Evolutionary conservation across 441 rosid genomes (phyloP).

Genomic region (Oxalis stricta): DNA sequence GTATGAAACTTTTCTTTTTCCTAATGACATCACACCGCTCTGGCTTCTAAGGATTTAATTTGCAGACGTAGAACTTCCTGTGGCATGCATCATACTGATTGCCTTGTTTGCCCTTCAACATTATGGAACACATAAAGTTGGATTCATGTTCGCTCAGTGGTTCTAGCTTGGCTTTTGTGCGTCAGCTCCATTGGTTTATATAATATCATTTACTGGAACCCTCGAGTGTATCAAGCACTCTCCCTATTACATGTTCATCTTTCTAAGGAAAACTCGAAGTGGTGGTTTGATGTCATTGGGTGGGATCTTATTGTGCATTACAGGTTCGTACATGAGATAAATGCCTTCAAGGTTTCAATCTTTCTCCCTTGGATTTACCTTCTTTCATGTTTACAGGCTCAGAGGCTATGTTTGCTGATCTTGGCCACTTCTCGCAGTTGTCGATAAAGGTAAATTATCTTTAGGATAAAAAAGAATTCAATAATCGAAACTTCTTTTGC

Average conservation of each 20-base stretch:
- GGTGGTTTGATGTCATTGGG: slow-evolving; percentile 96
- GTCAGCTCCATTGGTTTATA: slow-evolving; percentile 73
- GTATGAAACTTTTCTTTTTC: background rate
- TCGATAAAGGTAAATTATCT: slow-evolving; percentile 77
- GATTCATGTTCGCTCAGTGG: slow-evolving; percentile 83
- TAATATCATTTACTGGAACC: slow-evolving; percentile 81
- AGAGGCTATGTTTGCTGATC: slow-evolving; percentile 98
- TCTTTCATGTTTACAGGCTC: slow-evolving; percentile 33
- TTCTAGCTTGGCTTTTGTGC: slow-evolving; percentile 70
- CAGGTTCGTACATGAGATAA: slow-evolving; percentile 28
- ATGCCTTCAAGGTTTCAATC: background rate
- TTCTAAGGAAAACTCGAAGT: slow-evolving; percentile 69
- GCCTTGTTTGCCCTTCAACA: slow-evolving; percentile 90
- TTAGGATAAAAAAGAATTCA: too few relatives aligned
- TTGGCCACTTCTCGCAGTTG: slow-evolving; percentile 87
- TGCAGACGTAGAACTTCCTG: slow-evolving; percentile 82
- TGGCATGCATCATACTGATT: slow-evolving; percentile 64
- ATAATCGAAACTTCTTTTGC: too few relatives aligned
- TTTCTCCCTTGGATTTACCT: background rate
- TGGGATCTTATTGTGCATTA: slow-evolving; percentile 81
- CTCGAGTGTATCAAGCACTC: slow-evolving; percentile 82
- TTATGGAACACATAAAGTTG: slow-evolving; percentile 85
- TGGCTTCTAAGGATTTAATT: slow-evolving; percentile 4
- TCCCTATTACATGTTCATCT: slow-evolving; percentile 80
- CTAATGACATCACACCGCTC: background rate